Percentiles rank a stretch among this genome's conserved stretches.
These are phyloP conservation scores for Aaosphaeria arxii DNA, from an alignment of 2,329 filamentous ascomycete genomes.

Conservation along the genomic window DNA sequence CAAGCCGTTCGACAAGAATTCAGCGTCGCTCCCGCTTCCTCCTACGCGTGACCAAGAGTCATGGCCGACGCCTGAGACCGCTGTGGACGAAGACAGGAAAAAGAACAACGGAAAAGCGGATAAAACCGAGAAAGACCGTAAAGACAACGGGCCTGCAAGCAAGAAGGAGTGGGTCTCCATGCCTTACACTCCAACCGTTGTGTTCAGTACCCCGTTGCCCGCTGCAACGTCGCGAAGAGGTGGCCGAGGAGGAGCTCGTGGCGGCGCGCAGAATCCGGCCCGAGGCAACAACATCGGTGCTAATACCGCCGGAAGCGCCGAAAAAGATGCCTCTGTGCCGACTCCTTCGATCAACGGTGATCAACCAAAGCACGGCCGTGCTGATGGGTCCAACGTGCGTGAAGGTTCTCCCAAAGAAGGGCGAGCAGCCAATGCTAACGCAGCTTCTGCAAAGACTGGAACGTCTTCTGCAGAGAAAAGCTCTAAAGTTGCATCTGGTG, in stretches of 20 bases:
- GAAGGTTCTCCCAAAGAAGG: constrained; percentile 34
- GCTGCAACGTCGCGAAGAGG: constrained; percentile 36
- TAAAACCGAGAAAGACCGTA: constrained; percentile 64
- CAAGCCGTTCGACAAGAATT: constrained; percentile 26
- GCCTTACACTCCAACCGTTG: constrained; percentile 77
- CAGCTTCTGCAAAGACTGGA: constrained; percentile 18
- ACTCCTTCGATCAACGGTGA: constrained; percentile 26
- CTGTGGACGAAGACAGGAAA: constrained; percentile 72
- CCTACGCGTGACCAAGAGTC: constrained; percentile 72
- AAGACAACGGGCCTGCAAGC: constrained; percentile 42
- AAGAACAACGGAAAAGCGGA: constrained; percentile 66
- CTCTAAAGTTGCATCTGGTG: constrained; percentile 13
- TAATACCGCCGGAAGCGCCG: constrained; percentile 36
- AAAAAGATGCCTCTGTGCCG: constrained; percentile 31
- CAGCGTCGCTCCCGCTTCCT: constrained; percentile 50
- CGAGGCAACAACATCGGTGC: constrained; percentile 42
- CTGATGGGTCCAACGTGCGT: constrained; percentile 19
- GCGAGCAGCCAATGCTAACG: constrained; percentile 31
- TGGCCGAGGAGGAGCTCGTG: constrained; percentile 52
- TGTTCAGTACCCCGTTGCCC: constrained; percentile 82
- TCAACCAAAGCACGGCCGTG: constrained; percentile 29
- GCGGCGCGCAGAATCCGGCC: constrained; percentile 54
- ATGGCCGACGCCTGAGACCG: constrained; percentile 89
- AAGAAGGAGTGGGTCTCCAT: constrained; percentile 77
- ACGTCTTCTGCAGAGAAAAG: constrained; percentile 21